Base-by-base conservation (phyloP, 306 rosid genomes). In the Carpinus viminea region DNA sequence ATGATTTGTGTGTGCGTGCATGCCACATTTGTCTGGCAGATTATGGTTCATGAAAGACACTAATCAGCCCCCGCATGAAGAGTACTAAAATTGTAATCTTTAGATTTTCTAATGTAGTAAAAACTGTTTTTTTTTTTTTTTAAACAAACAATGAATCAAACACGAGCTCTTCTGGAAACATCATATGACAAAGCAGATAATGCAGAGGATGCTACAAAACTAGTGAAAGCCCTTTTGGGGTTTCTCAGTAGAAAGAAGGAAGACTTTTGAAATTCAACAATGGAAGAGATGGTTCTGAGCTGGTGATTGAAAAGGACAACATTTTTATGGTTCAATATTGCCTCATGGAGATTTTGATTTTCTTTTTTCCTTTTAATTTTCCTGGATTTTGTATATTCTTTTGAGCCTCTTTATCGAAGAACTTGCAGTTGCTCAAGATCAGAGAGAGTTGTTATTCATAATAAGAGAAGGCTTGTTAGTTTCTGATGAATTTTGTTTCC, bases 171-270 rank as follows among this genome's bases (percentile, higher is more conserved):
- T 28, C 31, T 28, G 31, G 31, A 28, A 28, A 28, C 31, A 28
- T 28, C 31, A 28, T 28, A 28, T 28, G 31, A 28, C 31, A 28
- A 86, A 79, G 59, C 95, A 93, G 79, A 87, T 93, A 78, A 74
- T 83, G 92, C 92, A 87, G 72, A 91, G 97, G 95, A 87, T 93
- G 93, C 78, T 76, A 81, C 89, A 66, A 73, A 87, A 82, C 70
- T 60, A 52, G 60, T 34, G 43, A 31, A 55, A 70, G 16, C 64
- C 51, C 65, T 47, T 20, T 47, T 2, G 12, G 52, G 10, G 13
- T 47, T 47, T 47, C 3, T 47, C 52, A 47, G 2, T n/a, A n/a
- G n/a, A n/a, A 2, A 28, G 52, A 9, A 47, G 13, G 52, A 47
- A 47, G 15, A 47, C 52, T 47, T 1, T 9, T 47, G 52, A 47